phyloP scores from a whole-genome alignment of 2,329 filamentous ascomycete genomes.

The Colletotrichum chrysophilum region DNA sequence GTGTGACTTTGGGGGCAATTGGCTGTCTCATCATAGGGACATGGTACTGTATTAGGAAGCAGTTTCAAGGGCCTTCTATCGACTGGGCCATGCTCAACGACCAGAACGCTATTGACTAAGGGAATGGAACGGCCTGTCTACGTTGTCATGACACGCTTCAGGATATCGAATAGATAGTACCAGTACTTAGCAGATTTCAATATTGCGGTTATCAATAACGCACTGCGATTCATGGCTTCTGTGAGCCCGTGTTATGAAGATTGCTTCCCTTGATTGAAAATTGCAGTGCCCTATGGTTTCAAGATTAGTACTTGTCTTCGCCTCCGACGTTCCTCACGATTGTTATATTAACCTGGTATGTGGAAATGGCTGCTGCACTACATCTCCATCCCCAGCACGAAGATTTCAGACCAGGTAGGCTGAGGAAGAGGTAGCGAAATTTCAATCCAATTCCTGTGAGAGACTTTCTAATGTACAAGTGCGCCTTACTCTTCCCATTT shows the following conservation, averaged over 20 bases:
- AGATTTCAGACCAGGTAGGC: background rate
- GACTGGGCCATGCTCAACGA: background rate
- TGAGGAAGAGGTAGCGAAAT: background rate
- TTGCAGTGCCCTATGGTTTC: accelerated
- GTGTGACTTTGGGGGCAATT: background rate
- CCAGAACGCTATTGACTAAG: background rate
- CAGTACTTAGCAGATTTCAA: background rate
- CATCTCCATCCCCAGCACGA: background rate
- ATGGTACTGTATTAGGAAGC: background rate
- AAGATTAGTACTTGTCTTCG: background rate
- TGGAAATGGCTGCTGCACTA: background rate
- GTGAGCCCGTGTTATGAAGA: background rate
- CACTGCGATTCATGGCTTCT: background rate
- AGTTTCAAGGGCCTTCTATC: background rate
- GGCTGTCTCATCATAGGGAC: background rate
- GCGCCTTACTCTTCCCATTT: background rate
- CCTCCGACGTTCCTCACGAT: background rate
- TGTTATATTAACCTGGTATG: accelerated
- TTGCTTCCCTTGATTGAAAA: too few species aligned
- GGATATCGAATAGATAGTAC: background rate
- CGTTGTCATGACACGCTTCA: background rate
- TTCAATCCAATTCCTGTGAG: background rate
- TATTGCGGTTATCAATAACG: background rate
- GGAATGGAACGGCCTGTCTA: background rate
- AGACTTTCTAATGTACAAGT: background rate